These are phyloP conservation scores for Phytophthora pistaciae DNA, from an alignment of 352 stramenopile species.

Conservation along the genomic window DNA sequence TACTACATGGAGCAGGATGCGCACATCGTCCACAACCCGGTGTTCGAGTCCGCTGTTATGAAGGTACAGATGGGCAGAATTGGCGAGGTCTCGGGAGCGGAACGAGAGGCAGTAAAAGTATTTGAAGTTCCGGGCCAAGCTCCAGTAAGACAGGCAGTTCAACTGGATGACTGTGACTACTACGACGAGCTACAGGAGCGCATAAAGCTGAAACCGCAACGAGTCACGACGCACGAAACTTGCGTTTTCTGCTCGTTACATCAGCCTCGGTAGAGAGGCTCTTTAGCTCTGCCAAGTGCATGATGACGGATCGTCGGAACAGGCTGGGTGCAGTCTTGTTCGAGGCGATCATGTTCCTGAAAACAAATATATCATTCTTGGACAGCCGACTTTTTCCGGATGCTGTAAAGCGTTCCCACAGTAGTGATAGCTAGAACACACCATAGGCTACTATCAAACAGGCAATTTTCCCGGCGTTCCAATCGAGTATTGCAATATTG, in stretches of 20 bases:
- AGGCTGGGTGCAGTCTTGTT: not conserved
- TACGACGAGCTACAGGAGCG: not conserved
- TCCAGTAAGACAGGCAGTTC: not conserved
- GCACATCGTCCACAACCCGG: not conserved
- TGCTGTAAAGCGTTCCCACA: not conserved
- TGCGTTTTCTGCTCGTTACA: not conserved
- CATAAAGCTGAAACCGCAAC: not conserved
- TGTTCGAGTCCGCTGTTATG: not conserved
- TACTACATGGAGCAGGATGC: not conserved
- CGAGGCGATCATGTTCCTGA: not conserved
- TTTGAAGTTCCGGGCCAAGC: not conserved
- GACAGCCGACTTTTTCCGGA: not conserved
- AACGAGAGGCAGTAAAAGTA: not conserved
- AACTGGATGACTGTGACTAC: not conserved
- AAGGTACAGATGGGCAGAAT: not conserved
- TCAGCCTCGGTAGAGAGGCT: not conserved
- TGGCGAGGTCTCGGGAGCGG: not conserved
- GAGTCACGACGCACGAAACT: not conserved
- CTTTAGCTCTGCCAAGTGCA: not conserved
- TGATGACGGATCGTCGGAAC: not conserved
- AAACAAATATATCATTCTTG: not conserved
- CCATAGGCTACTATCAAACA: no score
- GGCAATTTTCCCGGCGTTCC: not conserved
- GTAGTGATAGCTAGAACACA: no score
- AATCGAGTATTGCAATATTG: not conserved